phyloP scores from a whole-genome alignment of 345 rosid species.

The Punica granatum region DNA sequence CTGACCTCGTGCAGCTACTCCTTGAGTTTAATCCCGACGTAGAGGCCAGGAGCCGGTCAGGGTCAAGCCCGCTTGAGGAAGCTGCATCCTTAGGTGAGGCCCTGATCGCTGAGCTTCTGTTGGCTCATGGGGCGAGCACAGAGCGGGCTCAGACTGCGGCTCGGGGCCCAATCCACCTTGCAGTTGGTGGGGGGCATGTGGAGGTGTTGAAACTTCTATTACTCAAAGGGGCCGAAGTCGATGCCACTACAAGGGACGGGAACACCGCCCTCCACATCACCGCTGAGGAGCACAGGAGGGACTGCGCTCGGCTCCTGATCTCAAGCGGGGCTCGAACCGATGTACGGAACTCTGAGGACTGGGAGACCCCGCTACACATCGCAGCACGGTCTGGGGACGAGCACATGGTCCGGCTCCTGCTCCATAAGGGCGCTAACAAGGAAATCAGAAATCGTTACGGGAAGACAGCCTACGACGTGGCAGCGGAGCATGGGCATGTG shows the following conservation, averaged over 20 bases:
- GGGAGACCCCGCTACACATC: slow-evolving; percentile 42
- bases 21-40: slow-evolving; percentile 46
- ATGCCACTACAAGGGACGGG: slow-evolving; percentile 43
- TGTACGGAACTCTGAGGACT: slow-evolving; percentile 23
- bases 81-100: slow-evolving; percentile 47
- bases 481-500: slow-evolving; percentile 41
- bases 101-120: slow-evolving; percentile 44
- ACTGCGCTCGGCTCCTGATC: slow-evolving; percentile 37
- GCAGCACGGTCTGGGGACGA: slow-evolving; percentile 54
- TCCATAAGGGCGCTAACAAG: slow-evolving; percentile 54
- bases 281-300: slow-evolving; percentile 35
- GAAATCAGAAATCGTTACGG: slow-evolving; percentile 36
- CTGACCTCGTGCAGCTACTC: slow-evolving; percentile 57
- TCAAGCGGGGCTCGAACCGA: slow-evolving; percentile 37
- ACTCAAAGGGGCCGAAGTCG: slow-evolving; percentile 39
- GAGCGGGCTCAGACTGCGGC: slow-evolving; percentile 38
- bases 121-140: slow-evolving; percentile 40
- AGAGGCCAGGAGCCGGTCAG: slow-evolving; percentile 35
- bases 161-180: slow-evolving; percentile 49
- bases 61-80: slow-evolving; percentile 44
- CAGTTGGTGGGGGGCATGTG: slow-evolving; percentile 33
- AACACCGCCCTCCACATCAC: slow-evolving; percentile 47
- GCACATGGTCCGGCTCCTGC: slow-evolving; percentile 40
- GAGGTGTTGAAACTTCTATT: slow-evolving; percentile 48
- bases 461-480: slow-evolving; percentile 46